Conservation (phyloP, 1,284 basidiomycete genomes). For the Heliocybe sulcata region DNA sequence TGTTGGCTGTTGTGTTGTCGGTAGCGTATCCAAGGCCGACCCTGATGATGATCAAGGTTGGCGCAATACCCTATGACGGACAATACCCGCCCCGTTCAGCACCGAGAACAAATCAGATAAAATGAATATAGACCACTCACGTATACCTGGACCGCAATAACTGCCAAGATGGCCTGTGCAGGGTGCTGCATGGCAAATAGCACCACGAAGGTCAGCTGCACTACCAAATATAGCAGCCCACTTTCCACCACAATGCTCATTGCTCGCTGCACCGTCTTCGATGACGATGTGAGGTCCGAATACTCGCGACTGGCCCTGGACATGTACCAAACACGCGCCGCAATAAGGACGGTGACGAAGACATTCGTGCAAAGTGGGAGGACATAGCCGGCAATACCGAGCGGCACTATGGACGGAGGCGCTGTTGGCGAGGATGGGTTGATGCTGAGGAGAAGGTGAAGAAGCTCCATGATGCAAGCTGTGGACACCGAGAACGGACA, state of each 20-base stretch:
- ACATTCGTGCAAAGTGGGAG: conserved; percentile 22
- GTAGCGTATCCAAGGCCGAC: conserved; percentile 9
- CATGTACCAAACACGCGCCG: conserved; percentile 25
- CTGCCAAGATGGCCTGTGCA: conserved; percentile 26
- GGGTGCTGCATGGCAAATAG: conserved; percentile 25
- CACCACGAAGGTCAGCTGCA: conserved; percentile 31
- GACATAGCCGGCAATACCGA: conserved; percentile 19
- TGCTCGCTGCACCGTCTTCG: conserved; percentile 11
- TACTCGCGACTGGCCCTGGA: conserved; percentile 1
- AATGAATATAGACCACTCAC: conserved; percentile 11
- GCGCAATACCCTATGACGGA: conserved; percentile 14
- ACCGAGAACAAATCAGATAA: neutral
- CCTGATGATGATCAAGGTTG: conserved; percentile 15
- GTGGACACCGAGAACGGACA: neutral
- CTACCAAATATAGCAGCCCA: conserved; percentile 30
- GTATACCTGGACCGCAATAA: conserved; percentile 32
- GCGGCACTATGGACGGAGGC: conserved; percentile 16
- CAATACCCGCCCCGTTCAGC: neutral
- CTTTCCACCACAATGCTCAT: conserved; percentile 31
- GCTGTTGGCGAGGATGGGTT: conserved; percentile 19
- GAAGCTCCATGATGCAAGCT: conserved; percentile 20
- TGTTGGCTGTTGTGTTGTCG: neutral
- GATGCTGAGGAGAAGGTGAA: conserved; percentile 16
- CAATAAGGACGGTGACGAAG: conserved; percentile 30
- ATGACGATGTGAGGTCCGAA: neutral